Evolutionary conservation across 768 basidiomycete genomes (phyloP).

Genomic region (Melanogaster broomeanus): DNA sequence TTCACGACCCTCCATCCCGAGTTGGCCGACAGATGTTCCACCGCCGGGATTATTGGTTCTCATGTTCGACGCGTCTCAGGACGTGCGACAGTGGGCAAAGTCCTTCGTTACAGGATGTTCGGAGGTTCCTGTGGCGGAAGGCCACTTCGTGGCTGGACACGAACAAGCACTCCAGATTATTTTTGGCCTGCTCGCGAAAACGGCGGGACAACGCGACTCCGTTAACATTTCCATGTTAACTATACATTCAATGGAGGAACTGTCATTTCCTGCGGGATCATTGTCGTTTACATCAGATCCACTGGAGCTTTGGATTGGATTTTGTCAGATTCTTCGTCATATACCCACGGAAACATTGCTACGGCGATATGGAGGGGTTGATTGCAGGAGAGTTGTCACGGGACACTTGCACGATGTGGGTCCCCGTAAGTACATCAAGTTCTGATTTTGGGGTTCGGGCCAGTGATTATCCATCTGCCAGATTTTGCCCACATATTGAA

Average conservation of each 20-base stretch:
- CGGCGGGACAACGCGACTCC: background rate
- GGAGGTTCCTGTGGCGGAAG: constrained; percentile 46
- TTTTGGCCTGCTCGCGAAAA: constrained; percentile 24
- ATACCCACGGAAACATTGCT: constrained; percentile 49
- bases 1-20: constrained; percentile 26
- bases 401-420: constrained; percentile 63
- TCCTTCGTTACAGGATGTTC: constrained; percentile 42
- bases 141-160: constrained; percentile 52
- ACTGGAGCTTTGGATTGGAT: constrained; percentile 54
- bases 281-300: constrained; percentile 40
- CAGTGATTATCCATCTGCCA: constrained; percentile 27
- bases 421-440: constrained; percentile 49
- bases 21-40: constrained; percentile 60
- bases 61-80: constrained; percentile 48
- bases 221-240: background rate
- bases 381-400: constrained; percentile 55
- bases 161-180: constrained; percentile 44
- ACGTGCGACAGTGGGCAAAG: constrained; percentile 63
- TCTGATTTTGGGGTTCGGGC: constrained; percentile 4
- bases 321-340: constrained; percentile 47
- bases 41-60: constrained; percentile 64
- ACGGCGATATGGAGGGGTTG: constrained; percentile 35
- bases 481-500: constrained; percentile 62
- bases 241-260: constrained; percentile 4
- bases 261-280: constrained; percentile 1